Base-by-base conservation (phyloP, 768 basidiomycete species). In the Tephrocybe sp. region DNA sequence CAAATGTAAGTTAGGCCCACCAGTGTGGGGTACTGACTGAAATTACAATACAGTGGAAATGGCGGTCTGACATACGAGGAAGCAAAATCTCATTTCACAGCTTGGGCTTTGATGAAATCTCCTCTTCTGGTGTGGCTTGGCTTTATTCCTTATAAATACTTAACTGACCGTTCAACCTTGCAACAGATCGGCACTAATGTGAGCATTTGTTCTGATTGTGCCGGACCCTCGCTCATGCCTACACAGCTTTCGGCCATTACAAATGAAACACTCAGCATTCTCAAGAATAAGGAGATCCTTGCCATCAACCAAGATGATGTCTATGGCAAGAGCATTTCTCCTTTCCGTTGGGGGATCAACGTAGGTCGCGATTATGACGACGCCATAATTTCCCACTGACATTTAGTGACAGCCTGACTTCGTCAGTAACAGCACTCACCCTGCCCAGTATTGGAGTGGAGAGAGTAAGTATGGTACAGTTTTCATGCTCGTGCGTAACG, bases 291-390 rank as follows among this genome's bases (percentile, higher is more conserved):
- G 28, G 85, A 87, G 60, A 79, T 86, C 33, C 67, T 86, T 9
- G 84, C 81, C 9, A 85, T 86, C 56, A 83, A 85, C 63, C 85
- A 86, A 58, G 85, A 88, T 57, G 73, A 81, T 0, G 79, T 79
- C 3, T 68, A 80, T 18, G 85, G 84, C 2, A 76, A 75, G 14
- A 77, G 77, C 50, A 75, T 86, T 50, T 77, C 82, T 14, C 85
- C 85, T 2, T 86, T 86, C 73, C 68, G 82, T 53, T 86, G 84
- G 83, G 84, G 83, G 9, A 68, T 82, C 56, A 83, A 84, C 59
- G 83, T 84, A 50, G 34, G 77, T 65, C 15, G 28, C 12, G n/a
- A 20, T 17, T 45, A 7, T 34, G 11, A 14, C 43, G 20, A 8
- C 7, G 17, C 34, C 6, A 20, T 23, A 21, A 26, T 26, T 34